Evolutionary conservation across 768 basidiomycete genomes (phyloP), one percentile per base, ranked within the genome.

Genomic region (Lactarius hatsudake): DNA sequence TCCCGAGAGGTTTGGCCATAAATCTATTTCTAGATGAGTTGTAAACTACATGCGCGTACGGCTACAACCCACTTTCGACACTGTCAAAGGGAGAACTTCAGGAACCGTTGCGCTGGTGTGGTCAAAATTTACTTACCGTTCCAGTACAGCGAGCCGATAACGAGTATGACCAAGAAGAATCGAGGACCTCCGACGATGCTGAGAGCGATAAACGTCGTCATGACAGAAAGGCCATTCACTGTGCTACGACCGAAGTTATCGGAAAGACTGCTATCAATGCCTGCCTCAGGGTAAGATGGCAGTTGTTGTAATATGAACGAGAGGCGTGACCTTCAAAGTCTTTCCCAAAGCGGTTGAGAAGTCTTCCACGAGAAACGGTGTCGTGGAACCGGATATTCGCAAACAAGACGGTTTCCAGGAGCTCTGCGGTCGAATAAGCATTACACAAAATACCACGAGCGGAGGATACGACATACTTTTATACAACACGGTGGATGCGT

Each of bases 341-440:
- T 75, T 96, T 96, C 53, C 94, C 94, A 69, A 91, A 90, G 56
- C 93, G 81, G 71, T 95, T 93, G 43, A 95, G 76, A 12, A 92
- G 78, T 2, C 94, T 86, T 6, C 95, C 95, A 43, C 93, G 86
- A 60, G 89, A 92, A 2, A 93, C 85, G 0, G 94, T 97, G 73
- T 97, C 95, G 71, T 96, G 95, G 82, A 97, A 96, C 51, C 94
- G 86, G 64, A 96, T 88, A 56, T 93, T 86, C 9, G 94, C 92
- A 72, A 95, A 95, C 1, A 97, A 79, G 3, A 96, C 88, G 0
- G 87, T 76, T 73, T 96, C 90, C 32, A 96, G 78, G 45, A 96
- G 81, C 42, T 81, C 85, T 83, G 26, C 26, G 45, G 30, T 23
- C 18, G 18, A 43, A 43, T 66, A 13, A 69, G 64, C 54, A 20